Base-by-base conservation (phyloP, 352 stramenopile genomes). In the Globisporangium barbulae region DNA sequence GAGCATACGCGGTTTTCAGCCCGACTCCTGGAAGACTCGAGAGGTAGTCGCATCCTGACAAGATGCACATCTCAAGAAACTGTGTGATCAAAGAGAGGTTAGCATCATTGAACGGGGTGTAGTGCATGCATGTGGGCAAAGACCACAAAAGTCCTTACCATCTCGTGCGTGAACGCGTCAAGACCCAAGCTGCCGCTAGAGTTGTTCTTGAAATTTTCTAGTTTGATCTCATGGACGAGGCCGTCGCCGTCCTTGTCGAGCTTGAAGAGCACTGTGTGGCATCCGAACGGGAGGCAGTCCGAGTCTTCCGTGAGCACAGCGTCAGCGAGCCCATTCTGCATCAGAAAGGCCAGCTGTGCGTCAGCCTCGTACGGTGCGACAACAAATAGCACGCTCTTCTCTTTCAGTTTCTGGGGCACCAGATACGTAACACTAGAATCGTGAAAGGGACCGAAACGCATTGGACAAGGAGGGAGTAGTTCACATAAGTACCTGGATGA, bases 311-410 rank as follows among this genome's bases (percentile, higher is more conserved):
- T 96, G 53, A 99, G 96, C 42, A 99, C 94, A 41, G 86, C 85
- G 61, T 99, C 92, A 15, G 95, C 88, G n/a, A 97, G 63, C 8
- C 77, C 75, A 25, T 76, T 70, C 59, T 83, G 82, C 39, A 81
- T 77, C 30, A 99, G 71, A 67, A 89, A 98, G 3, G 96, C 94
- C 59, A 99, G 83, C 75, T 99, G 96, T 3, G 97, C 96, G 65
- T 99, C 97, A 13, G 97, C 97, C 79, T 99, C 97, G 68, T 99
- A 99, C 9, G 97, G 97, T 9, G 97, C 96, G 4, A 99, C 96
- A 5, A 99, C 71, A 64, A 96, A 98, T 6, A 80, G 45, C 37
- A 99, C 83, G 10, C 79, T 83, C 15, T 65, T 71, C 30, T 65
- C 60, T 64, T 89, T 90, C 10, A 92, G 63, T 13, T 69, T 64